Evolutionary conservation across 1,139 yeast species (phyloP), one percentile per base, ranked within the genome.

Genomic region (Suhomyces atakaporum): DNA sequence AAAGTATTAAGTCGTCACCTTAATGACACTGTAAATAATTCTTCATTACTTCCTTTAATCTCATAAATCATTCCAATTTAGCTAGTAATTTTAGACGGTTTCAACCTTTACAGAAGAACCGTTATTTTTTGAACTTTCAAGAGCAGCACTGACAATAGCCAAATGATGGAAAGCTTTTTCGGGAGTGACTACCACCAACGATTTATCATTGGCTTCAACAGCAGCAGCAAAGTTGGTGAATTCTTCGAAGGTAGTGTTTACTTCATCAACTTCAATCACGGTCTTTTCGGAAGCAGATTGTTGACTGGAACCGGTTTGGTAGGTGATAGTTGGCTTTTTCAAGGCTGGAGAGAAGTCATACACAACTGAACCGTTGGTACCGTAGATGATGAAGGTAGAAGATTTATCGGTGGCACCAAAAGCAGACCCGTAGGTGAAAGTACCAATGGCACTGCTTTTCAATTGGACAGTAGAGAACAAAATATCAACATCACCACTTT

Each of bases 361-460:
- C 22, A 67, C 63, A 15, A 85, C 60, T 10, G 94, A 79, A 36
- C 97, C 97, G 38, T 81, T 73, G 30, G 76, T 75, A 47, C 96
- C 97, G 52, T 77, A 79, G 36, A 90, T 81, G 45, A 76, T 77
- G 60, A 90, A 79, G 47, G 61, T 69, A 34, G 81, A 75, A 21
- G 76, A 64, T 60, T 86, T 85, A 34, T 81, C 84, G 40, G 87
- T 76, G 35, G 92, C 86, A 35, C 96, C 96, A 54, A 88, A 84
- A n/a, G 90, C 81, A 25, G 95, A 84, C 30, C 95, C 95, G 56
- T 89, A 89, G 18, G 90, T 84, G 67, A 87, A 89, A 21, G 92
- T 81, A 49, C 97, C 97, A 57, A 88, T 82, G 15, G 70, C 79
- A 31, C 87, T 87, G 27, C 73, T 65, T 51, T 74, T 70, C 58